phyloP scores from a whole-genome alignment of 2,329 filamentous ascomycete species.

The Mycosphaerelloides madeirae region DNA sequence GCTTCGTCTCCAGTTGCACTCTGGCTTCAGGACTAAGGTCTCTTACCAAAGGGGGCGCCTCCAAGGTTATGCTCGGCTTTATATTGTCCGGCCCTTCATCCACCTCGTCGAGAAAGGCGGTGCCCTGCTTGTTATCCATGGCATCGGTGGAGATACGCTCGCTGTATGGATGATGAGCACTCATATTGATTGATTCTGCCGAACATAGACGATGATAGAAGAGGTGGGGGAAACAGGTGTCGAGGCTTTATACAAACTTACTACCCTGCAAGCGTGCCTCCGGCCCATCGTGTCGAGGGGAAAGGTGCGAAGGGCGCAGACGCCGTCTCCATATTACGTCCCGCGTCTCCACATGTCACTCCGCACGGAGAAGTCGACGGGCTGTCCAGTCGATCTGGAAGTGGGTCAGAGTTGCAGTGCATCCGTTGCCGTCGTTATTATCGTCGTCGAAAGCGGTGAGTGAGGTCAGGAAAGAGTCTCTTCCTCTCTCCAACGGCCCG shows the following conservation, averaged over 20 bases:
- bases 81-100: constrained; percentile 7
- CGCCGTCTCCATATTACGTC: too few species aligned
- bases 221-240: neutral
- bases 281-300: constrained; percentile 13
- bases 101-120: constrained; percentile 19
- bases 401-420: constrained; percentile 1
- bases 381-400: neutral
- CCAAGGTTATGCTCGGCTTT: constrained; percentile 11
- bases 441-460: neutral
- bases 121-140: constrained; percentile 11
- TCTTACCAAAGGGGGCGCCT: constrained; percentile 14
- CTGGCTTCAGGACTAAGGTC: constrained; percentile 16
- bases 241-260: constrained; percentile 8
- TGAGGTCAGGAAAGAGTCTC: neutral
- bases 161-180: constrained; percentile 13
- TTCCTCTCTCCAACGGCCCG: too few species aligned
- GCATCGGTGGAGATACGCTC: constrained; percentile 16
- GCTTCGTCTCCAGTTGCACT: constrained; percentile 43
- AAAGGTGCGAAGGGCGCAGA: too few species aligned
- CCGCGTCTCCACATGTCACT: neutral
- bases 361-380: constrained; percentile 1
- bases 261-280: constrained; percentile 11
- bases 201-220: neutral
- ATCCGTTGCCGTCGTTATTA: neutral
- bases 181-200: constrained; percentile 15